Conservation (phyloP, 345 rosid species). For the Balakata baccata region DNA sequence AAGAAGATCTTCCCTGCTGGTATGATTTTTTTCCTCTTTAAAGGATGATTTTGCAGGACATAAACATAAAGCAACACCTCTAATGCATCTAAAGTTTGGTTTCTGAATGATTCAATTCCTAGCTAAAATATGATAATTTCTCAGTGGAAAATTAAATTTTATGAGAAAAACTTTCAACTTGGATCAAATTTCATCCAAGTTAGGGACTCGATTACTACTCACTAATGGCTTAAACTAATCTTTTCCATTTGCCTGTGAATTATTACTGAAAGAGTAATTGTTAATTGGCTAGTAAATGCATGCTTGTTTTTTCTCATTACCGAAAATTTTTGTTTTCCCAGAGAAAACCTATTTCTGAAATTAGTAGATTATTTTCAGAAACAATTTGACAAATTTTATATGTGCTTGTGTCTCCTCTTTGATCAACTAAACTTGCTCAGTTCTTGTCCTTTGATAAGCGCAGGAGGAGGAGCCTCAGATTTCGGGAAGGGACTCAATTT, state of each 20-base stretch:
- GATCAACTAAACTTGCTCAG: neutral
- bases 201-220: neutral
- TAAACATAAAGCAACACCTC: too few relatives aligned
- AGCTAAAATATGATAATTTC: constrained; percentile 1
- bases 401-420: neutral
- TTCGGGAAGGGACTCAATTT: constrained; percentile 41
- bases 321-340: neutral
- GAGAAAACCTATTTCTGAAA: neutral
- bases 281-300: neutral
- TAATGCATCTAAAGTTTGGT: constrained; percentile 1
- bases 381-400: neutral
- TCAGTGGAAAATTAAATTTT: neutral
- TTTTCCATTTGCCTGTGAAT: neutral
- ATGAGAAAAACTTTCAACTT: neutral
- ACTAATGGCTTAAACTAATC: neutral
- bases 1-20: constrained; percentile 15
- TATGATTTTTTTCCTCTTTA: constrained; percentile 15
- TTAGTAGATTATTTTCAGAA: neutral
- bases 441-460: neutral
- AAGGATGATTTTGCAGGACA: too few relatives aligned
- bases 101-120: constrained; percentile 14
- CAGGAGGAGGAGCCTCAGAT: constrained; percentile 58
- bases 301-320: neutral
- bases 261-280: neutral
- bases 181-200: neutral